A percentile compares a stretch with the other conserved stretches of the same genome.
phyloP scores from a whole-genome alignment of 495 filamentous ascomycete genomes.

The Neurospora sp. region DNA sequence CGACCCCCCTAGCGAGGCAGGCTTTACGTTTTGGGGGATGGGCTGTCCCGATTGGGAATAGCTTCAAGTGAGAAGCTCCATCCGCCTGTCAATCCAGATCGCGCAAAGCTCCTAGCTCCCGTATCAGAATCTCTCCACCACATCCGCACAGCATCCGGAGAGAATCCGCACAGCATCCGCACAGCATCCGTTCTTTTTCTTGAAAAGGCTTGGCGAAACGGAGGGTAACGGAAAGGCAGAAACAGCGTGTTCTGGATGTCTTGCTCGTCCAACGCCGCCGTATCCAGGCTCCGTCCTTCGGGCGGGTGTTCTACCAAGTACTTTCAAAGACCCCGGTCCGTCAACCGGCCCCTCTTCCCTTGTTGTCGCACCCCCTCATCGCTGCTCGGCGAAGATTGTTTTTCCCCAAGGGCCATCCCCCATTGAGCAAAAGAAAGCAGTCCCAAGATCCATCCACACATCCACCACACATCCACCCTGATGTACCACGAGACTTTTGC shows the following conservation, averaged over 20 bases:
- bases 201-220: background rate
- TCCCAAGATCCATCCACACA: conserved; percentile 12
- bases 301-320: conserved; percentile 12
- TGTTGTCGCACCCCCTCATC: conserved; percentile 13
- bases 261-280: conserved; percentile 7
- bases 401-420: background rate
- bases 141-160: background rate
- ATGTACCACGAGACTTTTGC: conserved; percentile 19
- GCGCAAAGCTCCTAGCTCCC: background rate
- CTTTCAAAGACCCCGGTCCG: conserved; percentile 14
- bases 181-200: background rate
- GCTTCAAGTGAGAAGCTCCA: background rate
- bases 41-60: background rate
- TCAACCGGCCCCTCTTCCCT: conserved; percentile 12
- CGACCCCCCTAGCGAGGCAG: background rate
- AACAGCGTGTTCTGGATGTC: background rate
- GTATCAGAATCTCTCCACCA: background rate
- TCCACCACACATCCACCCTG: conserved; percentile 17
- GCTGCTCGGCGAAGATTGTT: conserved; percentile 8
- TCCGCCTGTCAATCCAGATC: background rate
- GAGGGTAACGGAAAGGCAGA: background rate
- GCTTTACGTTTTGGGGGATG: background rate
- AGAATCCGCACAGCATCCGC: background rate
- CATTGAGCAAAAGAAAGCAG: background rate
- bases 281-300: background rate